phyloP scores from a whole-genome alignment of 768 basidiomycete genomes.

The Nidularia sp. region DNA sequence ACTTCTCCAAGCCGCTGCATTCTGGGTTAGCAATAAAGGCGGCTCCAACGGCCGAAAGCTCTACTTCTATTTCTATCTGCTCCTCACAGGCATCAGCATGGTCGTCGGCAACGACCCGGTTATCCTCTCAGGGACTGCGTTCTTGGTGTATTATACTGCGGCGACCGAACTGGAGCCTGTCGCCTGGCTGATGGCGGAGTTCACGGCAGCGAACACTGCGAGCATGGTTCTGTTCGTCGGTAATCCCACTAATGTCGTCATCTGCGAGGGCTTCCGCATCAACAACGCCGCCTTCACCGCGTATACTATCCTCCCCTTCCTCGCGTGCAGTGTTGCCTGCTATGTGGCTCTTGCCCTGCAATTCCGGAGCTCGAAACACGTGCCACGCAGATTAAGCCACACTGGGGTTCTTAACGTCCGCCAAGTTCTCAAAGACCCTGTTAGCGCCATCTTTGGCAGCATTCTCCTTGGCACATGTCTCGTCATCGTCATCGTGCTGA shows the following conservation, averaged over 20 bases:
- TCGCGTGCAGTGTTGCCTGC: slow-evolving; percentile 63
- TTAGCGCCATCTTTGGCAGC: slow-evolving; percentile 72
- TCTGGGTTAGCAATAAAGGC: slow-evolving; percentile 82
- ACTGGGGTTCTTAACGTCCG: slow-evolving; percentile 42
- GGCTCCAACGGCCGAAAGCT: slow-evolving; percentile 69
- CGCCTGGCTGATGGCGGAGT: slow-evolving; percentile 73
- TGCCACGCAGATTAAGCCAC: slow-evolving; percentile 41
- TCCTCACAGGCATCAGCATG: slow-evolving; percentile 75
- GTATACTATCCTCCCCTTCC: slow-evolving; percentile 78
- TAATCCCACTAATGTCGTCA: slow-evolving; percentile 93
- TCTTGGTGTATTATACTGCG: slow-evolving; percentile 83
- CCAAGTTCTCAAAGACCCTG: slow-evolving; percentile 65
- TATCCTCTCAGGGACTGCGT: slow-evolving; percentile 87
- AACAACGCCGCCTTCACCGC: slow-evolving; percentile 78
- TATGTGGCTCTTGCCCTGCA: slow-evolving; percentile 55
- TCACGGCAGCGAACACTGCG: slow-evolving; percentile 77
- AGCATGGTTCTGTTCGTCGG: slow-evolving; percentile 76
- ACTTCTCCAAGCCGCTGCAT: slow-evolving; percentile 80
- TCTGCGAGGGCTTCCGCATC: slow-evolving; percentile 81
- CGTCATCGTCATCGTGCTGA: slow-evolving; percentile 69
- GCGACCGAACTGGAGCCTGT: slow-evolving; percentile 53
- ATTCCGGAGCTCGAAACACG: slow-evolving; percentile 50
- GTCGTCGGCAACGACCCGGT: slow-evolving; percentile 94
- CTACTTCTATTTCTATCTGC: slow-evolving; percentile 77
- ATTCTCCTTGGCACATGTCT: slow-evolving; percentile 64